Evolutionary conservation across 495 filamentous ascomycete genomes (phyloP).

Genomic region (Acidiella bohemica): DNA sequence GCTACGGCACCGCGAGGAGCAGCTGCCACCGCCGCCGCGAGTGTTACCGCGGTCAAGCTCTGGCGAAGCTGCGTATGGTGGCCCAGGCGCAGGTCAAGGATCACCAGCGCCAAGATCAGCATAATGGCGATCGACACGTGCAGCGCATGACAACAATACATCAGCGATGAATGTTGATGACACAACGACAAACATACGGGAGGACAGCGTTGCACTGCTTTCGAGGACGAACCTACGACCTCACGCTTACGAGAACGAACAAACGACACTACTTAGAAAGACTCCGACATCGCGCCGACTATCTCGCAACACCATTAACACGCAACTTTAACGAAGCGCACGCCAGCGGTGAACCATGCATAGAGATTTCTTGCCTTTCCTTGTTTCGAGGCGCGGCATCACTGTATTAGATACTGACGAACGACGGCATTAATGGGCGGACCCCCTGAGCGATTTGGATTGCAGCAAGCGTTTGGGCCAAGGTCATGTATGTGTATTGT

Average conservation of each 20-base stretch:
- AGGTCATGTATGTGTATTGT: not conserved
- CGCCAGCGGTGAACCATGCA: not conserved
- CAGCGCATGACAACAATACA: too few species aligned
- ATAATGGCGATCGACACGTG: too few species aligned
- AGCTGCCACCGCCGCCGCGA: not conserved
- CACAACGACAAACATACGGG: not conserved
- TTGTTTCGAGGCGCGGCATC: not conserved
- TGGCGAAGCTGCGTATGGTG: not conserved
- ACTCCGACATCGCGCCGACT: too few species aligned
- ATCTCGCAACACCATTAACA: not conserved
- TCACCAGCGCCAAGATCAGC: too few species aligned
- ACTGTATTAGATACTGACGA: too few species aligned
- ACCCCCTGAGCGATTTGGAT: too few species aligned
- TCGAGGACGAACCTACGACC: too few species aligned
- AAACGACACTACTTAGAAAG: too few species aligned
- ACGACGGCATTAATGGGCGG: too few species aligned
- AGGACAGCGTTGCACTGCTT: not conserved
- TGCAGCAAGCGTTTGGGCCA: not conserved
- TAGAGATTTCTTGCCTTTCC: not conserved
- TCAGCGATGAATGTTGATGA: not conserved
- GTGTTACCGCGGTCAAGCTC: not conserved
- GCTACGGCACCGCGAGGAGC: constrained; percentile 10
- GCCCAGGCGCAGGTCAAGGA: not conserved
- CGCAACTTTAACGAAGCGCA: not conserved
- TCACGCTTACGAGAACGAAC: too few species aligned